Conservation (phyloP, 2,329 filamentous ascomycete genomes). For the Laburnicola sp. region DNA sequence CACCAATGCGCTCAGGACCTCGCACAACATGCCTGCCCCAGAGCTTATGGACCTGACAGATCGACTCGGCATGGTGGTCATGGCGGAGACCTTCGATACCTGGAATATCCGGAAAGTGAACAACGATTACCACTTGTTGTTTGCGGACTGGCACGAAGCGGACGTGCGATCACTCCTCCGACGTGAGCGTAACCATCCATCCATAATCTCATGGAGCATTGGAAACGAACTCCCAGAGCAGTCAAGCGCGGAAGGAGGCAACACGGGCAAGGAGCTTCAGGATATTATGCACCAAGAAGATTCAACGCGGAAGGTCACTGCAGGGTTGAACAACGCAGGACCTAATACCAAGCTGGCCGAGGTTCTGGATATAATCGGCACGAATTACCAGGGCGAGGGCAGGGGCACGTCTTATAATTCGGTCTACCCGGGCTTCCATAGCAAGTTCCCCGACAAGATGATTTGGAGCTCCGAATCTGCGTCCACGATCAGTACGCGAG, state of each 20-base stretch:
- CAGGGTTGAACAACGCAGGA: conserved; percentile 53
- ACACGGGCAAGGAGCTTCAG: conserved; percentile 43
- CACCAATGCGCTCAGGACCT: conserved; percentile 54
- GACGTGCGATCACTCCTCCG: conserved; percentile 57
- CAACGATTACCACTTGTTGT: conserved; percentile 58
- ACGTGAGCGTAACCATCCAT: conserved; percentile 60
- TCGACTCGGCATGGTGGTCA: conserved; percentile 54
- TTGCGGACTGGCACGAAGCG: conserved; percentile 58
- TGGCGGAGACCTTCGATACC: conserved; percentile 59
- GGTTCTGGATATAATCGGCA: conserved; percentile 53
- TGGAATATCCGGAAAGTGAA: conserved; percentile 54
- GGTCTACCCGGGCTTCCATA: conserved; percentile 41
- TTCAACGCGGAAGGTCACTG: conserved; percentile 50
- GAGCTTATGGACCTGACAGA: conserved; percentile 58
- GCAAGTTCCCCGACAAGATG: conserved; percentile 52
- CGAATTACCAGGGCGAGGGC: conserved; percentile 61
- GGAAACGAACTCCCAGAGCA: conserved; percentile 61
- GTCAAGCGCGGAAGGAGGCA: conserved; percentile 36
- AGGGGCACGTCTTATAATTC: conserved; percentile 32
- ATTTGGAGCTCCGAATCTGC: conserved; percentile 36
- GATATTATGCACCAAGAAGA: conserved; percentile 54
- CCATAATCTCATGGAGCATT: conserved; percentile 57
- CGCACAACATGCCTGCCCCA: conserved; percentile 58
- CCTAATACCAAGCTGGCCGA: conserved; percentile 47
- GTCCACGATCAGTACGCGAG: conserved; percentile 55